Evolutionary conservation across 1,139 yeast species (phyloP), one percentile per base, ranked within the genome.

Genomic region (Kodamaea alishanica): DNA sequence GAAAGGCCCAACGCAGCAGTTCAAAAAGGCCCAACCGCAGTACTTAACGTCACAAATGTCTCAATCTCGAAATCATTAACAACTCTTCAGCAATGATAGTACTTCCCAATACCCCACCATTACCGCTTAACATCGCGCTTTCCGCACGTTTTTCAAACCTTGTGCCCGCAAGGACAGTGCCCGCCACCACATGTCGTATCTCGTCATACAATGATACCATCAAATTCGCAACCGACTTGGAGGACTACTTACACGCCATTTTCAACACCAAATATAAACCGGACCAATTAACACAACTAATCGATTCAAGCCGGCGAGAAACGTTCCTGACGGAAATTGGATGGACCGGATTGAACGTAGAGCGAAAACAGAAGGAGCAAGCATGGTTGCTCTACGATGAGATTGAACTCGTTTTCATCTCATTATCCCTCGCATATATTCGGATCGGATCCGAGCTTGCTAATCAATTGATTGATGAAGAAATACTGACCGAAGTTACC

Each of bases 401-500:
- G 39, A 43, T 68, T 5, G 62, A 62, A 38, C 43, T 56, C 24
- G 44, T 52, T 1, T 28, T 63, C 4, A 38, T 62, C 0, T 48
- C 72, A 0, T 44, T 56, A 4, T 45, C 69, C 0, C 53, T 68
- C 30, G 48, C 60, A 7, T 69, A 70, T 41, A 52, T 59, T 6
- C 48, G 57, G 31, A 54, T 70, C 8, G 75, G 73, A 1, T 62
- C 70, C 4, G 67, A 67, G 33, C 47, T 67, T 34, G 54, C 60
- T 8, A 66, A 65, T 44, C 73, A 67, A 24, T 48, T 68, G 32
- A 61, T 68, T 10, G 71, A 63, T 15, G 32, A 40, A 2, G 55
- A 51, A 1, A 43, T 44, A 6, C 37, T 46, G 40, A 45, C 24
- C 36, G 40, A 34, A 5, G 56, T 55, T 7, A 32, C 41, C 23